Percentiles rank a stretch among this genome's conserved stretches.
These are phyloP conservation scores for Leucocoprinus leucothites DNA, from an alignment of 768 basidiomycete species.

Conservation along the genomic window DNA sequence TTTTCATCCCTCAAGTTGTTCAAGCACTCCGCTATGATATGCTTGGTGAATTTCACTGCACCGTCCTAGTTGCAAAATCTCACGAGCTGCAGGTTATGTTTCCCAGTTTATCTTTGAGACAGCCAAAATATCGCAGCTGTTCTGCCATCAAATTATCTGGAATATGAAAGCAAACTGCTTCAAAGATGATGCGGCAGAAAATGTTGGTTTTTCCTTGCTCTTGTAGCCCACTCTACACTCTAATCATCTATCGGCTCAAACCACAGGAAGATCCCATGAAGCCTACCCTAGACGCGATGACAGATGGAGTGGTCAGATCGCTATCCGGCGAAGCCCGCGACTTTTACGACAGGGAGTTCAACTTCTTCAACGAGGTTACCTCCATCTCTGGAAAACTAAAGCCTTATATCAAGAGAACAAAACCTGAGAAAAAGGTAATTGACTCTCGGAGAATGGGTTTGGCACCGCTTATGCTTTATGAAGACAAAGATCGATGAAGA, in stretches of 20 bases:
- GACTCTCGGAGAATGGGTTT: constrained; percentile 67
- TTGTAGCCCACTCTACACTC: no score
- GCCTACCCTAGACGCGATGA: constrained; percentile 89
- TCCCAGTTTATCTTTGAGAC: constrained; percentile 95
- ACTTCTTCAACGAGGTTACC: constrained; percentile 94
- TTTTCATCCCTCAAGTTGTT: constrained; percentile 98
- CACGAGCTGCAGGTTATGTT: constrained; percentile 71
- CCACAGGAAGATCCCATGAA: constrained; percentile 97
- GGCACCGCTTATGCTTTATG: constrained; percentile 8
- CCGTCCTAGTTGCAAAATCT: not conserved
- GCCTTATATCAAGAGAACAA: constrained; percentile 92
- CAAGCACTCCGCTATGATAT: constrained; percentile 92
- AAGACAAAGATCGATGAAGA: constrained; percentile 99
- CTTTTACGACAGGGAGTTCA: constrained; percentile 95
- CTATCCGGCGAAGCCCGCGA: constrained; percentile 84
- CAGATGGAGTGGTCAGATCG: constrained; percentile 70
- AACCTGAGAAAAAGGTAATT: constrained; percentile 91
- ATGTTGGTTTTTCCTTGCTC: constrained; percentile 54
- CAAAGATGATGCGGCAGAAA: constrained; percentile 85
- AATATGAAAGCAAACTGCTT: constrained; percentile 99
- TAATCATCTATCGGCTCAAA: no score
- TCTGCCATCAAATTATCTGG: constrained; percentile 99
- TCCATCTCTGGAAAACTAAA: constrained; percentile 98
- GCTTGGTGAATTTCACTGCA: constrained; percentile 53
- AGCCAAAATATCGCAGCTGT: constrained; percentile 92